Base-by-base conservation (phyloP, 768 basidiomycete species). In the Boletus rubropictus region DNA sequence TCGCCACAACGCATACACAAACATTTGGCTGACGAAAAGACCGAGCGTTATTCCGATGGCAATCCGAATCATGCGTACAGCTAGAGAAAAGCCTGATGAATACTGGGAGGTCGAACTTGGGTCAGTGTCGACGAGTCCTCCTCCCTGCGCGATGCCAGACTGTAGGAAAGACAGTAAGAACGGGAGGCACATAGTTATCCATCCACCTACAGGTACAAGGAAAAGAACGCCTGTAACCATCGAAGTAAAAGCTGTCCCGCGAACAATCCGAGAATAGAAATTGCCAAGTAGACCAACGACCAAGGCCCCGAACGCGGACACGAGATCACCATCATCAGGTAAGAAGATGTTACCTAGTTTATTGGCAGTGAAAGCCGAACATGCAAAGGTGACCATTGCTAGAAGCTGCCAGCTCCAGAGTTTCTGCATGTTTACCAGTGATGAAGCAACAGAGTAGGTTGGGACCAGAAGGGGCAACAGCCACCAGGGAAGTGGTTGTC, bases 191-290 rank as follows among this genome's bases (percentile, higher is more conserved):
- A 22, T 17, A 41, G n/a, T 22, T 20, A 28, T 37, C 35, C 7
- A 31, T 41, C 34, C 39, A 69, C 86, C 63, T 63, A 91, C 90
- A 39, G 90, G 89, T 10, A 93, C 89, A 18, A 92, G 72, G 65
- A 92, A 91, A 39, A 91, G 67, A n/a, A 94, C 84, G n/a, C 87
- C 86, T 3, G 89, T 86, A n/a, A 91, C 86, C 86, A 91, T 93
- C 10, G 84, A 81, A 0, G 88, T 89, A 63, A 92, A 93, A 3
- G 90, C 88, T 3, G 88, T 90, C 43, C 88, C 89, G 24, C 81
- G 74, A 48, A 82, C 72, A 15, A 84, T 65, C 15, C 88, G 77
- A 29, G 87, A 88, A 61, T 89, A 90, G n/a, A 82, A 59, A 58
- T 90, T 90, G 39, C 87, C 89, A 29, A 89, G 73, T n/a, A 82